Base-by-base conservation (phyloP, 2,329 filamentous ascomycete species). In the Penicillium olsonii region DNA sequence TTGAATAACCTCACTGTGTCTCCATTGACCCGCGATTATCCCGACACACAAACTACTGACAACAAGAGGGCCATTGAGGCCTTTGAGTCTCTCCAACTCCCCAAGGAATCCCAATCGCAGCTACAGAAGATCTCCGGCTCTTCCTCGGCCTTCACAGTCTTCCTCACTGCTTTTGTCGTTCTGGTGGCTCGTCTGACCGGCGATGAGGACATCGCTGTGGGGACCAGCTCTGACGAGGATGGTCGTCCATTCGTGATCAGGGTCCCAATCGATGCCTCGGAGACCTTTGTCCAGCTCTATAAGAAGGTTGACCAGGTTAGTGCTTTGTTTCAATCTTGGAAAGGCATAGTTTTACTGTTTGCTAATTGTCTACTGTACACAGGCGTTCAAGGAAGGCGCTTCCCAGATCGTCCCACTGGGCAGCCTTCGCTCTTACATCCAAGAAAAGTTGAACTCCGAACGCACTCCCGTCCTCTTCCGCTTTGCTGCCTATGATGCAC, bases 151-250 rank as follows among this genome's bases (percentile, higher is more conserved):
- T 75, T 75, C 44, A 71, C 68, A 3, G 63, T 75, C 34, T 65
- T 78, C 39, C 57, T 77, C 50, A 68, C 74, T 18, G 72, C 74
- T 17, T 73, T 75, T 39, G 64, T 75, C 2, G 64, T 75, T 42
- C 62, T 78, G 37, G 73, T 75, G 18, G 69, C 69, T 52, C 71
- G 75, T 51, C 61, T 78, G 55, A 77, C 75, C 12, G 75, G 75
- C 15, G 75, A 78, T 51, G 75, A 78, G 54, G 75, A 78, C 56
- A 76, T 78, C 52, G 72, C 73, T 27, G 64, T 78, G 46, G 75
- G 72, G 29, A 75, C 75, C 37, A 76, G 71, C 49, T 63, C 66
- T 11, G 67, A 62, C 9, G 69, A 72, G 37, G 72, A 75, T 56
- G 74, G 72, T 24, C 71, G 72, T 37, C 70, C 73, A 37, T 76